These are phyloP conservation scores for Rhododendron mucronatum DNA, from an alignment of 148 eudicot species.

Conservation along the genomic window DNA sequence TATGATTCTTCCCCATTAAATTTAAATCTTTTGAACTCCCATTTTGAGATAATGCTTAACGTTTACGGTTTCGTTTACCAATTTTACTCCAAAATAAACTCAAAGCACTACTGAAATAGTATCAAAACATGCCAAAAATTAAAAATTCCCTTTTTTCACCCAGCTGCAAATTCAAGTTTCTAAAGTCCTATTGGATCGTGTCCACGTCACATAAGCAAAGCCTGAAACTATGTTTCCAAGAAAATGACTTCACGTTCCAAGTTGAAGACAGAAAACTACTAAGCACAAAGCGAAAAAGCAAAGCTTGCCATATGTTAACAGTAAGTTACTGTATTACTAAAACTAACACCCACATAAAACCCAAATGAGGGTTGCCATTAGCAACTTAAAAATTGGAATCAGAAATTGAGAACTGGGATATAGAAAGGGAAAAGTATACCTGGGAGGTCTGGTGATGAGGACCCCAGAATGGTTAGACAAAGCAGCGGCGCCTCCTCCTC, in stretches of 20 bases:
- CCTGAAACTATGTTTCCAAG: neutral
- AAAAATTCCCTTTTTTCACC: neutral
- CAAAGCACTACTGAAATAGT: neutral
- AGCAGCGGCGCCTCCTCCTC: neutral
- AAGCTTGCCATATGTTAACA: neutral
- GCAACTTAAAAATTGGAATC: neutral
- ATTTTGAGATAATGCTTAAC: neutral
- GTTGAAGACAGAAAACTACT: neutral
- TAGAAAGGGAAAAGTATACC: constrained; percentile 17
- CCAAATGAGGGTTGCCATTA: neutral
- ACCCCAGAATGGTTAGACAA: constrained; percentile 9
- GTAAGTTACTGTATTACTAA: neutral
- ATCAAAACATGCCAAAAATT: neutral
- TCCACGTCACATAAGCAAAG: neutral
- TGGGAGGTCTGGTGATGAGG: constrained; percentile 36
- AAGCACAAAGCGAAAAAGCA: neutral
- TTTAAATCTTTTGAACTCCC: neutral
- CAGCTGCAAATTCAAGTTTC: neutral
- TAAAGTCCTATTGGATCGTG: neutral
- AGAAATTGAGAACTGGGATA: neutral
- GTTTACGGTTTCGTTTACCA: neutral
- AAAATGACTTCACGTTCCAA: neutral
- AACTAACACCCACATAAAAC: neutral
- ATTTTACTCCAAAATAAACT: neutral
- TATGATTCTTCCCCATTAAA: neutral